phyloP scores from a whole-genome alignment of 179 eudicot species.

The Spinacia oleracea region DNA sequence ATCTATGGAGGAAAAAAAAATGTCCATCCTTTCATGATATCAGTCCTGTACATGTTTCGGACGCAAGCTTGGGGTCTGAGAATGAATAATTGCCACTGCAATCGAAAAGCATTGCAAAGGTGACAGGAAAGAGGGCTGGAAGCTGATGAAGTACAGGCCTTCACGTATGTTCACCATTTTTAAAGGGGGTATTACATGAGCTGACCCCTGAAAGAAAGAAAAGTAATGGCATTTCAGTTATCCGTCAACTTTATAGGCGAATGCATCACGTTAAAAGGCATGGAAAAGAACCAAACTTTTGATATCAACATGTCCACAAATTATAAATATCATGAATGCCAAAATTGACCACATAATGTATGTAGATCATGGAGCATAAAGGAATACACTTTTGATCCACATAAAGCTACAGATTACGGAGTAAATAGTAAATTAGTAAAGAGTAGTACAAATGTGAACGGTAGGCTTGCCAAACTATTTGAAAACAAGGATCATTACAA shows the following conservation, averaged over 20 bases:
- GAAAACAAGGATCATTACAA: neutral
- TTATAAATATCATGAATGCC: neutral
- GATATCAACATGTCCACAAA: neutral
- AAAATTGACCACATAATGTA: neutral
- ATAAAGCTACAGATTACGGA: no score
- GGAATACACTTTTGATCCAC: neutral
- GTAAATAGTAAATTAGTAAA: no score
- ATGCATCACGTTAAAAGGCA: neutral
- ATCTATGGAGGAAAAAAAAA: slow-evolving; percentile 13
- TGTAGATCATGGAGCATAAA: neutral
- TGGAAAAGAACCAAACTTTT: neutral
- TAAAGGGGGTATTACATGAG: slow-evolving; percentile 45
- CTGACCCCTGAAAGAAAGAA: slow-evolving; percentile 61
- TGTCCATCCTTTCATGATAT: slow-evolving; percentile 7
- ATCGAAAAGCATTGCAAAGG: slow-evolving; percentile 77
- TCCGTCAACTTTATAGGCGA: neutral
- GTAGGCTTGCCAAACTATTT: neutral
- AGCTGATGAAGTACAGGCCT: slow-evolving; percentile 57
- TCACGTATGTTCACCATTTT: slow-evolving; percentile 68
- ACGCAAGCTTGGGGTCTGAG: slow-evolving; percentile 47
- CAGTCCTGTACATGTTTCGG: slow-evolving; percentile 49
- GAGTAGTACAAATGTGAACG: neutral
- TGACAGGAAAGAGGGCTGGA: slow-evolving; percentile 52
- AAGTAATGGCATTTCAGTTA: slow-evolving; percentile 7
- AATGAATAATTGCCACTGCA: slow-evolving; percentile 77